A percentile compares a stretch with the other conserved stretches of the same genome.
Evolutionary conservation across 202 grass and related monocot genomes (phyloP).

Genomic region (Zoysia matrella): DNA sequence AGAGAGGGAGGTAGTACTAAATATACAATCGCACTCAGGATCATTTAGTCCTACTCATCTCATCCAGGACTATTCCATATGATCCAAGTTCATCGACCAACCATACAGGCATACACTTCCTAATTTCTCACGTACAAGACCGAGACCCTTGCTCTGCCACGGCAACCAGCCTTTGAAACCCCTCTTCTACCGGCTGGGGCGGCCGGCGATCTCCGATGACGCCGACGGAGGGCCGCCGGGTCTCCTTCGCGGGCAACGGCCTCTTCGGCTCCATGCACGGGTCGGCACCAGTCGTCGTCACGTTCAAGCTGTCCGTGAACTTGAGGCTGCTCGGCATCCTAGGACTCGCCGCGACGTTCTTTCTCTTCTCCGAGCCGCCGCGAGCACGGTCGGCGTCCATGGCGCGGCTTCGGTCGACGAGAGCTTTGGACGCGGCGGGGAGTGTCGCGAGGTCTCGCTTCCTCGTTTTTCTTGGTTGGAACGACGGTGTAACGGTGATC

Average conservation of each 20-base stretch:
- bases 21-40: too few relatives aligned
- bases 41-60: too few relatives aligned
- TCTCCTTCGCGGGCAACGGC: neutral
- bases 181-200: neutral
- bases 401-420: neutral
- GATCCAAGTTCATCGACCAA: too few relatives aligned
- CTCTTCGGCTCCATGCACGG: neutral
- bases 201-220: neutral
- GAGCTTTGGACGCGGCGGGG: neutral
- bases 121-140: neutral
- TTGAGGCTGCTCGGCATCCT: neutral
- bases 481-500: neutral
- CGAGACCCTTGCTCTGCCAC: constrained; percentile 17
- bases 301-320: neutral
- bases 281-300: neutral
- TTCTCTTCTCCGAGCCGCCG: too few relatives aligned
- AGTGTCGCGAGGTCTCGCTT: neutral
- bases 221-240: neutral
- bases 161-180: constrained; percentile 23
- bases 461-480: neutral
- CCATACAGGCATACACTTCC: too few relatives aligned
- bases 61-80: too few relatives aligned
- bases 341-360: too few relatives aligned
- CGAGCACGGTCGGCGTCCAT: neutral
- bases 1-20: too few relatives aligned